Evolutionary conservation across 768 basidiomycete genomes (phyloP).

Genomic region (Hericium coralloides): DNA sequence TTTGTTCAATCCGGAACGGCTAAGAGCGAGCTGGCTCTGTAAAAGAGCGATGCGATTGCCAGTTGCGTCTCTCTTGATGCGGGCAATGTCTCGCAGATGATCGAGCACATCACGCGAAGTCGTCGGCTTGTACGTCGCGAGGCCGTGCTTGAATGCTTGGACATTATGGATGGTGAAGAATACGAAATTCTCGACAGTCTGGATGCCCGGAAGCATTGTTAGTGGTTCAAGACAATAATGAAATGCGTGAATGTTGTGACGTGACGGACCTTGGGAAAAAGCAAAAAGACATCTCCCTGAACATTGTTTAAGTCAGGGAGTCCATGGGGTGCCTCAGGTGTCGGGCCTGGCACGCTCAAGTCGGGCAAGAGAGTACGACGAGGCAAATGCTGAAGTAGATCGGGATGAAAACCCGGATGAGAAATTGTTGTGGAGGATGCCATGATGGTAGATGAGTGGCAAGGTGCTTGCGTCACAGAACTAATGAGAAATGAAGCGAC

Average conservation of each 20-base stretch:
- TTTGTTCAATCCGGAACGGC: slow-evolving; percentile 1
- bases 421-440: no score
- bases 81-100: background rate
- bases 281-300: slow-evolving; percentile 5
- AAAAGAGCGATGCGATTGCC: background rate
- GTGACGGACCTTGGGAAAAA: slow-evolving; percentile 4
- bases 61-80: background rate
- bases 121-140: background rate
- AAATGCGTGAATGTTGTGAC: background rate
- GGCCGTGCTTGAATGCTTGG: slow-evolving; percentile 1
- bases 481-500: no score
- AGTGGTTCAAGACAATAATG: background rate
- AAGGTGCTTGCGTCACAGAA: no score
- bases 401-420: no score
- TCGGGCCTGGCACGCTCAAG: no score
- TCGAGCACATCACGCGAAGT: background rate
- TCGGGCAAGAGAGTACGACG: no score
- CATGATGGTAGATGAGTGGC: no score
- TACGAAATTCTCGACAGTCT: slow-evolving; percentile 3
- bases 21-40: slow-evolving; percentile 6
- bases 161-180: slow-evolving; percentile 6
- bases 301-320: slow-evolving; percentile 1
- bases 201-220: background rate
- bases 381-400: no score
- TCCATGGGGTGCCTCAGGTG: background rate